These are phyloP conservation scores for Paracorniculantispora psalliotae DNA, from an alignment of 2,329 filamentous ascomycete genomes.

Conservation along the genomic window DNA sequence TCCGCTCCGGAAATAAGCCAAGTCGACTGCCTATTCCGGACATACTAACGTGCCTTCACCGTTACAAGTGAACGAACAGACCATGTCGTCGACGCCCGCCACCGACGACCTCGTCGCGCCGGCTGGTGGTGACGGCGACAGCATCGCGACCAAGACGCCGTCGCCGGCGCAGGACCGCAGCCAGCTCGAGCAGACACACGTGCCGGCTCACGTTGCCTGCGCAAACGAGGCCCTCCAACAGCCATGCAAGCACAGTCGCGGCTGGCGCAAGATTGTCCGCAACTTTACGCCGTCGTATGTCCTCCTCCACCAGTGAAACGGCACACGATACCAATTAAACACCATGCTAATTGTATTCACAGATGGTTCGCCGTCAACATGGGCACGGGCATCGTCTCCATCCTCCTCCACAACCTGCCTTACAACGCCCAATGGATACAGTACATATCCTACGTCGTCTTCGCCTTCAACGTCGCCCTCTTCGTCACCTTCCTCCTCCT, in stretches of 20 bases:
- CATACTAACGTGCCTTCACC: too few species aligned
- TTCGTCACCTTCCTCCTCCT: slow-evolving; percentile 51
- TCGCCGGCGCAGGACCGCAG: background rate
- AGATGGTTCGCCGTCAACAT: slow-evolving; percentile 58
- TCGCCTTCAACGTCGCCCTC: slow-evolving; percentile 53
- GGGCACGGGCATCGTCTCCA: slow-evolving; percentile 64
- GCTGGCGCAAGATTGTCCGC: slow-evolving; percentile 42
- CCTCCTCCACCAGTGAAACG: too few species aligned
- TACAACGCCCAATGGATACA: slow-evolving; percentile 55
- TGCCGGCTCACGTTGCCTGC: slow-evolving; percentile 1
- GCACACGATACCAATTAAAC: too few species aligned
- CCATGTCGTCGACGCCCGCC: background rate
- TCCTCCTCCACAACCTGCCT: slow-evolving; percentile 57
- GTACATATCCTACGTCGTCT: slow-evolving; percentile 56
- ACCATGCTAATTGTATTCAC: background rate
- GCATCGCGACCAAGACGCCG: background rate
- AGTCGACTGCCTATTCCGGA: too few species aligned
- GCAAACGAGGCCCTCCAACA: slow-evolving; percentile 13
- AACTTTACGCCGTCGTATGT: slow-evolving; percentile 50
- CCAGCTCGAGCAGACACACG: slow-evolving; percentile 16
- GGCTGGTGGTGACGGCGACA: background rate
- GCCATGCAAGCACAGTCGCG: slow-evolving; percentile 30
- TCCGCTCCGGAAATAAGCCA: too few species aligned
- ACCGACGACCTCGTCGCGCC: background rate
- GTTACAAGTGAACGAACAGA: background rate